phyloP scores from a whole-genome alignment of 108 stramenopile genomes.

The Nannochloropsis salina region DNA sequence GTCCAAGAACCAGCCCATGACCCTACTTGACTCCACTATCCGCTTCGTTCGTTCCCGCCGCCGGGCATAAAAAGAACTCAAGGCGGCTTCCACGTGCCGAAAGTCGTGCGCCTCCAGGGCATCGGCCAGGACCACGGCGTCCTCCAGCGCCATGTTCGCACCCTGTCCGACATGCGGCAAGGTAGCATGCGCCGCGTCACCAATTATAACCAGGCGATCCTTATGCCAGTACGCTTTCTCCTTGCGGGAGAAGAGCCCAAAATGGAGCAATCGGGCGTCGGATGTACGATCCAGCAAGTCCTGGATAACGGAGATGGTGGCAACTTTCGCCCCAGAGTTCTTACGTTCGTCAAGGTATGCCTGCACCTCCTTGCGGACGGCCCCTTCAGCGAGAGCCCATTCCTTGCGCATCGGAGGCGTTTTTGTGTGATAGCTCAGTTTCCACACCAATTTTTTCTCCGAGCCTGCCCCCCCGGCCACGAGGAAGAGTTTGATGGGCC shows the following conservation, averaged over 20 bases:
- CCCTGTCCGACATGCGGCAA: constrained; percentile 40
- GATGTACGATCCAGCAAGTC: not conserved
- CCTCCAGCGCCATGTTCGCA: constrained; percentile 41
- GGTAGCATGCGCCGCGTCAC: constrained; percentile 37
- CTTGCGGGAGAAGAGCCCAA: not conserved
- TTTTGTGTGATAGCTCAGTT: not conserved
- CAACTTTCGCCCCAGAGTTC: not conserved
- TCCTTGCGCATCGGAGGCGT: constrained; percentile 1
- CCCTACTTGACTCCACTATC: not conserved
- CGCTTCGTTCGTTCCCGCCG: constrained; percentile 3
- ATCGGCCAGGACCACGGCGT: constrained; percentile 33
- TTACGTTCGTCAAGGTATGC: not conserved
- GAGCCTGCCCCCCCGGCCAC: not conserved
- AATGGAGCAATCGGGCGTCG: not conserved
- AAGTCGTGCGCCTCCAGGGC: constrained; percentile 24
- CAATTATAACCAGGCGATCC: constrained; percentile 22
- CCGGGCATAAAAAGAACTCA: not conserved
- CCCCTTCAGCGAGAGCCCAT: not conserved
- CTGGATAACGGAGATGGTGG: not conserved
- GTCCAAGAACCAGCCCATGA: not conserved
- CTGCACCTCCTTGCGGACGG: not conserved
- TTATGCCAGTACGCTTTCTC: not conserved
- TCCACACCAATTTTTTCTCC: constrained; percentile 14
- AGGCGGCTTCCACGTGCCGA: not conserved
- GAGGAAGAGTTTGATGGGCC: not conserved